Evolutionary conservation across 768 basidiomycete genomes (phyloP).

Genomic region (Amanita pseudoporphyria): DNA sequence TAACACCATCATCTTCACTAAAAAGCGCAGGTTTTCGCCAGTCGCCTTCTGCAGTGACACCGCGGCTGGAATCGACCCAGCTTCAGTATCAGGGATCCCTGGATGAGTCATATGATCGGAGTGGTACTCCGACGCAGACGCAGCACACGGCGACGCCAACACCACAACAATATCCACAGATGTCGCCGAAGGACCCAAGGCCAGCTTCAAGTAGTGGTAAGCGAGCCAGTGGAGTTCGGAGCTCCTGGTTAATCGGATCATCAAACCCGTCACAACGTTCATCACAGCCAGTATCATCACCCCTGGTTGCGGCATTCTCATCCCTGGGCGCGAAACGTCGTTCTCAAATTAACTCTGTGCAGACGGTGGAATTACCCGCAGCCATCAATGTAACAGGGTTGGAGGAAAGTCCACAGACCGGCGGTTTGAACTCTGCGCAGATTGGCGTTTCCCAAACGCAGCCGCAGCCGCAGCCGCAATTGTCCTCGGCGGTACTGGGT

Average conservation of each 20-base stretch:
- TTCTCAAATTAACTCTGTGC: background rate
- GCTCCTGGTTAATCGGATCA: constrained; percentile 4
- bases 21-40: background rate
- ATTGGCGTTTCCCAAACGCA: background rate
- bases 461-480: constrained; percentile 7
- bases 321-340: constrained; percentile 3
- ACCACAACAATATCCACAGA: background rate
- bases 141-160: constrained; percentile 4
- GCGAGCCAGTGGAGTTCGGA: background rate
- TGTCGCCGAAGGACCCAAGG: background rate
- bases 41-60: background rate
- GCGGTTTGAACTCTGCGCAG: background rate
- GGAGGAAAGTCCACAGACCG: background rate
- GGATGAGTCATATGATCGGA: background rate
- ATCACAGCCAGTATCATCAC: background rate
- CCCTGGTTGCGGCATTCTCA: constrained; percentile 1
- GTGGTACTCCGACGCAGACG: constrained; percentile 5
- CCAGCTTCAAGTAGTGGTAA: background rate
- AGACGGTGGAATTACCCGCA: background rate
- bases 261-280: background rate
- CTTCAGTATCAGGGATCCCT: constrained; percentile 2
- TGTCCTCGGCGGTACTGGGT: constrained; percentile 40
- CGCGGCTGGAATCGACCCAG: background rate
- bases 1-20: background rate
- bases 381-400: background rate